Evolutionary conservation across 495 filamentous ascomycete species (phyloP), one percentile per base, ranked within the genome.

Genomic region (Xylaria bambusicola): DNA sequence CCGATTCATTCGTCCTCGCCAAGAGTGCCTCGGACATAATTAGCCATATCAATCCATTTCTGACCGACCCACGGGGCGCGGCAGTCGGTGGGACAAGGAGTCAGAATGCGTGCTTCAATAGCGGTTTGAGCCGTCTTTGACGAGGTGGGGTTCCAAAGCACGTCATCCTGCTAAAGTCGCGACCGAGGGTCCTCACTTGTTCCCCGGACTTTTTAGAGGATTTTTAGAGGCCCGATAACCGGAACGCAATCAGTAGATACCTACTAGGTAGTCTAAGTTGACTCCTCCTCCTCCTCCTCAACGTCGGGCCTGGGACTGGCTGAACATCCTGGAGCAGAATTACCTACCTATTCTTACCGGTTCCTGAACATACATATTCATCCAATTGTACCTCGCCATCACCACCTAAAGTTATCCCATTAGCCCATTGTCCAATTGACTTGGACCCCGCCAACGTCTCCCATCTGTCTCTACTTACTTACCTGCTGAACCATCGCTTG

Each of bases 121-220:
- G n/a, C n/a, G n/a, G n/a, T n/a, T 40, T 38, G 20, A 58, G 44
- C 45, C 29, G 44, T 3, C 9, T 24, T 26, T 36, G 53, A 24
- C 12, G 9, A 29, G 23, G 56, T 52, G 48, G 47, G 48, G 57
- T 31, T 5, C 21, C 36, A n/a, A 51, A 60, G 42, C 57, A 60
- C 57, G 57, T 53, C 57, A 60, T 60, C 15, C 12, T 33, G 17
- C 45, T 46, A 35, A n/a, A 13, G 21, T 12, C 56, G n/a, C 23
- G 15, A 35, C 44, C 36, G 33, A 40, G 56, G 44, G 21, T 36
- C 21, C 18, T 36, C 47, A 40, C 10, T 45, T 45, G 46, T 58
- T 59, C 56, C 56, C 56, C 56, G 38, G 56, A 59, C 33, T 62
- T 31, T 33, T 44, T 21, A 10, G 47, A 20, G 38, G 56, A 59